phyloP scores from a whole-genome alignment of 2,329 filamentous ascomycete genomes.

The Acrocalymma vagum region DNA sequence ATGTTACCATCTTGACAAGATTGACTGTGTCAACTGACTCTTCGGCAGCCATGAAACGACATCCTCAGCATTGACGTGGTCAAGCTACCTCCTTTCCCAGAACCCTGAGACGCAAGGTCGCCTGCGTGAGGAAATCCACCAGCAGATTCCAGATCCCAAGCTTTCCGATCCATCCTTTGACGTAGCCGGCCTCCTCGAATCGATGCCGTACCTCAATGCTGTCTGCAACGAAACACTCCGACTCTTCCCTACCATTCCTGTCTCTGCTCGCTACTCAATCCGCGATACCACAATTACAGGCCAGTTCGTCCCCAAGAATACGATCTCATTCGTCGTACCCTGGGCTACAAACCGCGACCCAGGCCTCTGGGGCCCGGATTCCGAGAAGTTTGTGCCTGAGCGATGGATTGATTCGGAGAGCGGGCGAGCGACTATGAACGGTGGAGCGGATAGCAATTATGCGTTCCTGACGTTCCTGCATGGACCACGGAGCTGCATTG shows the following conservation, averaged over 20 bases:
- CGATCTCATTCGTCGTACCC: slow-evolving; percentile 47
- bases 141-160: slow-evolving; percentile 61
- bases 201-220: slow-evolving; percentile 55
- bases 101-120: slow-evolving; percentile 71
- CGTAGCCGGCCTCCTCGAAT: slow-evolving; percentile 51
- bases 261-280: slow-evolving; percentile 38
- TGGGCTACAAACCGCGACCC: slow-evolving; percentile 55
- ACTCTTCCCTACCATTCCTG: slow-evolving; percentile 49
- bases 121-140: slow-evolving; percentile 73
- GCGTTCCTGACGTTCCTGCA: slow-evolving; percentile 55
- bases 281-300: slow-evolving; percentile 43
- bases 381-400: slow-evolving; percentile 53
- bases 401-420: slow-evolving; percentile 54
- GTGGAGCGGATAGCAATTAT: slow-evolving; percentile 49
- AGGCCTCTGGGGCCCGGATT: slow-evolving; percentile 51
- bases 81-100: slow-evolving; percentile 72
- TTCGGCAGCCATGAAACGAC: slow-evolving; percentile 81
- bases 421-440: slow-evolving; percentile 51
- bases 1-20: slow-evolving; percentile 25
- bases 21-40: slow-evolving; percentile 6
- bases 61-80: slow-evolving; percentile 78
- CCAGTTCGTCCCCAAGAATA: slow-evolving; percentile 49
- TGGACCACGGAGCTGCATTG: slow-evolving; percentile 50
- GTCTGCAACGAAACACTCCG: slow-evolving; percentile 55
- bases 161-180: slow-evolving; percentile 26